Percentiles rank a stretch among this genome's conserved stretches.
These are phyloP conservation scores for Zasmidium citrigriseum DNA, from an alignment of 2,329 filamentous ascomycete genomes.

Conservation along the genomic window DNA sequence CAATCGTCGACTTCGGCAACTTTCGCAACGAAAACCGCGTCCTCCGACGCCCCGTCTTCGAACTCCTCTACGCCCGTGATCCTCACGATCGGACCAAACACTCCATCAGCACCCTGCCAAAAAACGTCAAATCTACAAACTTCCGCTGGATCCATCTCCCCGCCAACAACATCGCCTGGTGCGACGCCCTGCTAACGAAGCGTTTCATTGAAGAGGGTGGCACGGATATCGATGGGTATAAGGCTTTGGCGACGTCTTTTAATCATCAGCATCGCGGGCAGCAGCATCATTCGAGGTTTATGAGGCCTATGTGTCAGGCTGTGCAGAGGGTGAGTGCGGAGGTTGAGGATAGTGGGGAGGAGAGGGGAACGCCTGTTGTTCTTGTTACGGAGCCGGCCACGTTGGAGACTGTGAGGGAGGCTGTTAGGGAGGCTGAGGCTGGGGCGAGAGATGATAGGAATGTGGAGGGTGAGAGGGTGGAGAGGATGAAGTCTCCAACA, in stretches of 20 bases:
- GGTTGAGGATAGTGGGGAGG: conserved; percentile 2
- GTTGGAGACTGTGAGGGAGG: background rate
- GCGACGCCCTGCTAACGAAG: conserved; percentile 64
- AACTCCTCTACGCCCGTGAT: conserved; percentile 24
- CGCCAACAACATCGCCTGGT: conserved; percentile 60
- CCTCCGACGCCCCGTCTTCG: conserved; percentile 19
- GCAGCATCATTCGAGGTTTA: conserved; percentile 61
- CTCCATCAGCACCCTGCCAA: conserved; percentile 37
- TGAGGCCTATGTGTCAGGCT: conserved; percentile 56
- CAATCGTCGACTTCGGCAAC: conserved; percentile 29
- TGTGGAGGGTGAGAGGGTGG: background rate
- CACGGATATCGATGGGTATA: conserved; percentile 64
- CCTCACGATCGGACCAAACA: conserved; percentile 17
- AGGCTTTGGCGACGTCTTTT: conserved; percentile 62
- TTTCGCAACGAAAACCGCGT: conserved; percentile 29
- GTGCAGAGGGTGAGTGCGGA: conserved; percentile 21
- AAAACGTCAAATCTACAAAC: conserved; percentile 41
- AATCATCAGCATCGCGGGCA: conserved; percentile 63
- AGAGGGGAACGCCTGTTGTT: background rate
- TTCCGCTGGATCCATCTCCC: conserved; percentile 51
- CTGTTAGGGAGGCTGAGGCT: background rate
- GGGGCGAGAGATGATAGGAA: background rate
- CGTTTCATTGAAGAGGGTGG: conserved; percentile 64
- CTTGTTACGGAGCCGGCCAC: conserved; percentile 15
- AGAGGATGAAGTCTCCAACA: background rate